Percentiles rank a stretch among this genome's conserved stretches.
These are phyloP conservation scores for Pythium sp. DNA, from an alignment of 352 stramenopile genomes.

Conservation along the genomic window DNA sequence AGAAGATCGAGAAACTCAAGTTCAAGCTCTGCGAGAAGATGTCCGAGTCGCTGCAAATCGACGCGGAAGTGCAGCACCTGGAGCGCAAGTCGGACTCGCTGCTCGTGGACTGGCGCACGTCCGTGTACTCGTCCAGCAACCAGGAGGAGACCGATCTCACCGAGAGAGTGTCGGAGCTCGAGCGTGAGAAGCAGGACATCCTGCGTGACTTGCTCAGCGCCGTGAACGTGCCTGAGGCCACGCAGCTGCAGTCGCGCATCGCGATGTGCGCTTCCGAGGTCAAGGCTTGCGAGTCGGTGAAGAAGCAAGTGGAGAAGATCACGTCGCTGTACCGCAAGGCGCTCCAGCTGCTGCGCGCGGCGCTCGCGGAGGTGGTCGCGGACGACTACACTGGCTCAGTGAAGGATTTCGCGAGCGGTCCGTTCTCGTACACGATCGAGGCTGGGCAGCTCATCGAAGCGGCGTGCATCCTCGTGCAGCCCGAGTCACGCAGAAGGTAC, in stretches of 20 bases:
- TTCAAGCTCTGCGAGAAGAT: conserved; percentile 55
- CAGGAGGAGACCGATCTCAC: conserved; percentile 26
- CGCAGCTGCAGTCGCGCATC: conserved; percentile 71
- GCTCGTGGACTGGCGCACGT: conserved; percentile 42
- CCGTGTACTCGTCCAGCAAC: conserved; percentile 21
- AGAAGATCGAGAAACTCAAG: conserved; percentile 52
- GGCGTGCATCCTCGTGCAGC: conserved; percentile 61
- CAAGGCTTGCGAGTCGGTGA: conserved; percentile 64
- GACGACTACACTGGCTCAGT: conserved; percentile 62
- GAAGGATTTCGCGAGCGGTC: conserved; percentile 67
- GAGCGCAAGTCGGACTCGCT: conserved; percentile 54
- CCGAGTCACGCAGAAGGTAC: conserved; percentile 67
- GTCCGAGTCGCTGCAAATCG: conserved; percentile 41
- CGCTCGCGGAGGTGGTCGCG: conserved; percentile 60
- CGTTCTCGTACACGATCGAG: conserved; percentile 66
- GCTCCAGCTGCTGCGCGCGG: conserved; percentile 61
- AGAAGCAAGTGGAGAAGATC: conserved; percentile 64
- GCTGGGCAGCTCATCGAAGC: conserved; percentile 64
- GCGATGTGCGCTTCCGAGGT: conserved; percentile 71
- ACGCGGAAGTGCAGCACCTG: conserved; percentile 54
- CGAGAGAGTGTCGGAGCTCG: conserved; percentile 42
- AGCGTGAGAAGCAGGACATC: conserved; percentile 61
- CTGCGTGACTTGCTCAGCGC: conserved; percentile 42
- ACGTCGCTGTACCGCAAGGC: conserved; percentile 57
- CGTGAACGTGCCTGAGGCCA: conserved; percentile 45